Evolutionary conservation across 2,329 filamentous ascomycete genomes (phyloP).

Genomic region (Epicoccum sorghinum): DNA sequence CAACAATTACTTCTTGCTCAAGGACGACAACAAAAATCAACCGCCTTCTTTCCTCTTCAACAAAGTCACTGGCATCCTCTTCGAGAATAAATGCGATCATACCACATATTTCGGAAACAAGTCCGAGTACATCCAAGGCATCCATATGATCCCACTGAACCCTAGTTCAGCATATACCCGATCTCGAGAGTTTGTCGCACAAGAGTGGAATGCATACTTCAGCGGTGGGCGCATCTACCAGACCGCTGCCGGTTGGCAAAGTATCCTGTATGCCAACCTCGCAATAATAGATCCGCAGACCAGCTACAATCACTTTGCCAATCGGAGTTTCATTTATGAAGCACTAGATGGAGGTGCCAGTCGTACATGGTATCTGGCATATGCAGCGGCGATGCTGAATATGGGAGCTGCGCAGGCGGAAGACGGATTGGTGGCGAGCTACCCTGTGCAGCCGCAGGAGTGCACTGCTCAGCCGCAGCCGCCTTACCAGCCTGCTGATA

Average conservation of each 20-base stretch:
- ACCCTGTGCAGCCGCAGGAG: not conserved
- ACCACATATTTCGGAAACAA: constrained; percentile 79
- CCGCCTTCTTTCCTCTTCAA: constrained; percentile 81
- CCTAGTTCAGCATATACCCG: constrained; percentile 74
- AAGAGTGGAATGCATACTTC: constrained; percentile 76
- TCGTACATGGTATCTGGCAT: constrained; percentile 48
- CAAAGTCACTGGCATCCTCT: constrained; percentile 75
- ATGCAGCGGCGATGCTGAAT: constrained; percentile 38
- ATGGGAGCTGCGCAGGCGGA: not conserved
- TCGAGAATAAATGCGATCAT: constrained; percentile 97
- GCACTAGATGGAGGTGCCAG: constrained; percentile 81
- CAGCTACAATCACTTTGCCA: constrained; percentile 77
- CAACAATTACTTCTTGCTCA: constrained; percentile 83
- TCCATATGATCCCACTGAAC: constrained; percentile 84
- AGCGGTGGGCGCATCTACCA: constrained; percentile 68
- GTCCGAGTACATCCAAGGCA: constrained; percentile 73
- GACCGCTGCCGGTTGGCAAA: constrained; percentile 80
- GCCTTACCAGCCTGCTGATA: not conserved
- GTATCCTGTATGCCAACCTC: constrained; percentile 82
- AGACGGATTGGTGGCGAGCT: not conserved
- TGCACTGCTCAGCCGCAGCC: not conserved
- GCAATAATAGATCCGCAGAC: constrained; percentile 74
- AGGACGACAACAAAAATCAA: constrained; percentile 71
- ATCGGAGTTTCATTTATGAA: constrained; percentile 66
- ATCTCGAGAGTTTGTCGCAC: constrained; percentile 71